Evolutionary conservation across 768 basidiomycete genomes (phyloP).

Genomic region (Pisolithus orientalis): DNA sequence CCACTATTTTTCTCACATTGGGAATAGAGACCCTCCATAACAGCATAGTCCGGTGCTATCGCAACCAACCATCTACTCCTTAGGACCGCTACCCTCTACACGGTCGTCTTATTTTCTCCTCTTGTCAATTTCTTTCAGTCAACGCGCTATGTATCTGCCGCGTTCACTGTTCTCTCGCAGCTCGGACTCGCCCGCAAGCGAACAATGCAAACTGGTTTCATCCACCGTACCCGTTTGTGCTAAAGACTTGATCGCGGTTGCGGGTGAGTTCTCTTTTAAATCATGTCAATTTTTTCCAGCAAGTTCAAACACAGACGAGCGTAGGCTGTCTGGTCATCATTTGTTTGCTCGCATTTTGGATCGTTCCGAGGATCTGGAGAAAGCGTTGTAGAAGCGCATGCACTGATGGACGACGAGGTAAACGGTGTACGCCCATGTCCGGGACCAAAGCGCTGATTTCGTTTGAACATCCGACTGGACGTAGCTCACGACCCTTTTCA

Average conservation of each 20-base stretch:
- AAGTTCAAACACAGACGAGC: neutral
- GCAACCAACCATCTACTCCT: too few relatives aligned
- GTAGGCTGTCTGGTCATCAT: neutral
- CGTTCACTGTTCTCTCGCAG: neutral
- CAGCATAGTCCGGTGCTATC: too few relatives aligned
- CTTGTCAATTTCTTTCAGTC: neutral
- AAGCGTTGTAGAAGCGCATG: neutral
- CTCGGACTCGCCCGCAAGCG: neutral
- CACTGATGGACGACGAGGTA: neutral
- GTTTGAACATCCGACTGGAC: neutral
- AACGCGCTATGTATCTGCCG: neutral
- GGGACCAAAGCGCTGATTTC: neutral
- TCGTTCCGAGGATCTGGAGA: neutral
- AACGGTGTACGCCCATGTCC: neutral
- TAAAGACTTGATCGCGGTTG: neutral
- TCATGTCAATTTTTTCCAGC: neutral
- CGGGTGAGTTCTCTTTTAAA: neutral
- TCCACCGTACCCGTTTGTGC: neutral
- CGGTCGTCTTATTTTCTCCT: too few relatives aligned
- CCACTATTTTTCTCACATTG: too few relatives aligned
- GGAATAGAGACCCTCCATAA: too few relatives aligned
- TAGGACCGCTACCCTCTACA: too few relatives aligned
- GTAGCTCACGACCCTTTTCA: conserved; percentile 5
- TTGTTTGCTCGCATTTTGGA: neutral
- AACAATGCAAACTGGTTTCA: neutral